These are phyloP conservation scores for Aspergillus floridensis DNA, from an alignment of 2,329 filamentous ascomycete species.

Conservation along the genomic window DNA sequence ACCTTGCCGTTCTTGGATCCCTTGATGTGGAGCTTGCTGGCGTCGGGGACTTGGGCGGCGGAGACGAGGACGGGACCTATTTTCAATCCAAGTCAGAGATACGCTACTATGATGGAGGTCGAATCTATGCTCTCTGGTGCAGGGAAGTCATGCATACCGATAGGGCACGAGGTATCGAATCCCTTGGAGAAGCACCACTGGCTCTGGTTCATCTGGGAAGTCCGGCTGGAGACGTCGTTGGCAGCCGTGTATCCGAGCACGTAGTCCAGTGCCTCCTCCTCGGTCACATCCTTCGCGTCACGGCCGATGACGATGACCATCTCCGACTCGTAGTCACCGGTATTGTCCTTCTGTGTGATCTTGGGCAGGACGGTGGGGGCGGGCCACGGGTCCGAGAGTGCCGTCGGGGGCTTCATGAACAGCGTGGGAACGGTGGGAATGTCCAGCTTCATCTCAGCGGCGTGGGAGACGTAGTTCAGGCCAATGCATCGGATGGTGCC, in stretches of 20 bases:
- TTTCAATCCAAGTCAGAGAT: background rate
- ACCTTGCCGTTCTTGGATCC: conserved; percentile 51
- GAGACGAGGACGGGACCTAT: conserved; percentile 52
- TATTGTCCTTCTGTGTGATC: conserved; percentile 52
- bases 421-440: conserved; percentile 56
- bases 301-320: conserved; percentile 57
- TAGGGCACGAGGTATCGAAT: conserved; percentile 56
- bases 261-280: conserved; percentile 57
- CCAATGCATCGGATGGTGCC: conserved; percentile 61
- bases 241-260: conserved; percentile 63
- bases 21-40: conserved; percentile 33
- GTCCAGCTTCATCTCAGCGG: conserved; percentile 52
- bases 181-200: conserved; percentile 62
- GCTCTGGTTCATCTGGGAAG: conserved; percentile 53
- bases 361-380: conserved; percentile 54
- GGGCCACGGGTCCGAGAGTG: conserved; percentile 55
- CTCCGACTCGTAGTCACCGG: conserved; percentile 60
- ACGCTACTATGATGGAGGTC: background rate
- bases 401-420: conserved; percentile 58
- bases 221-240: conserved; percentile 63
- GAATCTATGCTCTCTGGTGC: too few species aligned
- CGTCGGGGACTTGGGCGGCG: conserved; percentile 31
- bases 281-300: conserved; percentile 54
- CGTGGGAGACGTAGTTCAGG: conserved; percentile 54
- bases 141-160: conserved; percentile 35